Percentiles rank a stretch among this genome's conserved stretches.
Conservation (phyloP, 2,329 filamentous ascomycete species). For the Trichoderma aggressivum region DNA sequence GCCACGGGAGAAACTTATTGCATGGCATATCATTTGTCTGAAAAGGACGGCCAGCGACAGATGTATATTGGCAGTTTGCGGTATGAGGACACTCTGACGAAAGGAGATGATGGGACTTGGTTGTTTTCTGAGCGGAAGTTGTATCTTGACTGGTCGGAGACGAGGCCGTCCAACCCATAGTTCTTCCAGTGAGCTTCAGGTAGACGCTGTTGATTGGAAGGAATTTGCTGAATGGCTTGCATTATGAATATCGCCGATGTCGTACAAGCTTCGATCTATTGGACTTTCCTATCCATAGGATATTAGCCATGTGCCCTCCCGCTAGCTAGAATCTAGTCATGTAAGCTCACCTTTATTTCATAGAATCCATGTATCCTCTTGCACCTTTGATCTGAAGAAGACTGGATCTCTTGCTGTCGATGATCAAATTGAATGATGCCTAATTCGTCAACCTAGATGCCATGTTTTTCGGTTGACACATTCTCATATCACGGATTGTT, state of each 20-base stretch:
- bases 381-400: background rate
- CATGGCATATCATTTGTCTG: conserved; percentile 1
- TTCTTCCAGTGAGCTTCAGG: background rate
- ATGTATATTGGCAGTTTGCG: conserved; percentile 1
- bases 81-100: conserved; percentile 9
- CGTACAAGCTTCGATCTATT: background rate
- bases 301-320: background rate
- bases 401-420: background rate
- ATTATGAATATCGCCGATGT: background rate
- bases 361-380: background rate
- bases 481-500: background rate
- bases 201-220: background rate
- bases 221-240: background rate
- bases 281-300: background rate
- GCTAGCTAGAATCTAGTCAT: fast-evolving
- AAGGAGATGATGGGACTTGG: background rate
- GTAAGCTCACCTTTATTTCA: background rate
- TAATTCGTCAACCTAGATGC: background rate
- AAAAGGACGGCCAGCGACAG: conserved; percentile 2
- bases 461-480: background rate
- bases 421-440: background rate
- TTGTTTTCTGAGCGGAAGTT: conserved; percentile 12
- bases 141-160: conserved; percentile 11
- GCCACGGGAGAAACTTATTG: conserved; percentile 11
- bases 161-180: conserved; percentile 1